Percentiles rank a stretch among this genome's conserved stretches.
These are phyloP conservation scores for Galeopsis tetrahit DNA, from an alignment of 257 asterid genomes.

Conservation along the genomic window DNA sequence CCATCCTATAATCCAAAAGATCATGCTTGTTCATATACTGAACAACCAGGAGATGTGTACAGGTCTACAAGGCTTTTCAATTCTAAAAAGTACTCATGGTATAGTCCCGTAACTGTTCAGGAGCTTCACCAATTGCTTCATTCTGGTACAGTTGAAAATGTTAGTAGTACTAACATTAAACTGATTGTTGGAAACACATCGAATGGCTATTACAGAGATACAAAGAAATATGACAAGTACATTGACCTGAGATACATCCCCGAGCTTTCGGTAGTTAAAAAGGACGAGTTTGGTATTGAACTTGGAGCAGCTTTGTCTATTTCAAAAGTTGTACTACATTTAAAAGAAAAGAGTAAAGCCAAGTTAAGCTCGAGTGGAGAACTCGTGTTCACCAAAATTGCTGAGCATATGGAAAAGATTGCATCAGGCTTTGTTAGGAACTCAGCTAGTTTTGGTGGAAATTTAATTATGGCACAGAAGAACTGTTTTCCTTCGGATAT, in stretches of 20 bases:
- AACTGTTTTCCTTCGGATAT: constrained; percentile 34
- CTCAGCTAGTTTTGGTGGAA: constrained; percentile 35
- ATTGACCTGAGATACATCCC: constrained; percentile 31
- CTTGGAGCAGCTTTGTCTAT: constrained; percentile 34
- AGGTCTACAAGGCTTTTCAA: constrained; percentile 13
- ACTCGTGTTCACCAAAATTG: constrained; percentile 25
- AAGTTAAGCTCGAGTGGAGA: constrained; percentile 11
- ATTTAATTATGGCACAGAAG: constrained; percentile 31
- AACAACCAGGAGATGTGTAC: constrained; percentile 9
- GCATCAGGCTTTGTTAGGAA: constrained; percentile 32
- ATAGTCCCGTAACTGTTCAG: constrained; percentile 24
- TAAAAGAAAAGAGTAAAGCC: constrained; percentile 23
- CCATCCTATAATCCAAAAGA: constrained; percentile 23
- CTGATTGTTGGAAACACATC: constrained; percentile 31
- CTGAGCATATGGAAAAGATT: constrained; percentile 33
- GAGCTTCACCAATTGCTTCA: constrained; percentile 22
- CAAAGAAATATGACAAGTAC: constrained; percentile 21
- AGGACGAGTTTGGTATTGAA: constrained; percentile 28
- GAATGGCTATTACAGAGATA: constrained; percentile 28
- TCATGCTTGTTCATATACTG: constrained; percentile 6
- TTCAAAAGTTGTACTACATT: constrained; percentile 24
- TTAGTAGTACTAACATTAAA: background rate
- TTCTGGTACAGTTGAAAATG: background rate
- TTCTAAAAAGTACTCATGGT: constrained; percentile 26
- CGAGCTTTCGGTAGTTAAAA: constrained; percentile 25